Base-by-base conservation (phyloP, 2,329 filamentous ascomycete genomes). In the Claviceps maximensis region DNA sequence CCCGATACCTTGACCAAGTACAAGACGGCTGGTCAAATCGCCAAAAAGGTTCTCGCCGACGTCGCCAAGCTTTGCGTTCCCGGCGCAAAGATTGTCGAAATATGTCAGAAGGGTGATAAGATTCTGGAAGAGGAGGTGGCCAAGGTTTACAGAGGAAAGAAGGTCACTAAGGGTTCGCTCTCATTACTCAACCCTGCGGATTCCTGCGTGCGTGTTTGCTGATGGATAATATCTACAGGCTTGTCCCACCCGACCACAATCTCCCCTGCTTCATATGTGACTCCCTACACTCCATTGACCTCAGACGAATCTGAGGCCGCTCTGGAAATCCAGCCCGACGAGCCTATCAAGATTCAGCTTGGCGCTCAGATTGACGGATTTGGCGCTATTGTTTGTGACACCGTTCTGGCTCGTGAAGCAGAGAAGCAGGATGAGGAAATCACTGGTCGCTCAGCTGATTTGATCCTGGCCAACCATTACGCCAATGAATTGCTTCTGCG, bases 121-220 rank as follows among this genome's bases (percentile, higher is more conserved):
- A 79, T 98, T 57, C 79, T 98, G 59, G 89, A 93, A 59, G 91
- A 95, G 66, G 93, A 97, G 73, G 79, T 95, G 53, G 73, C 80
- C 67, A 97, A 97, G 78, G 91, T 98, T 65, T 98, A 93, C 81
- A 90, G 95, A 70, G 91, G 90, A 72, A 97, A 97, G 80, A 97
- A 96, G 78, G 84, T 96, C 66, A 70, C 75, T 69, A 98, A 98
- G 80, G 93, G 87, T 87, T 65, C 59, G 76, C 73, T 27, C 36
- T 40, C 48, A 41, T 50, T 9, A 47, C 15, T n/a, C 51, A 44
- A 13, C 27, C 13, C 17, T 29, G 23, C 17, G 42, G 25, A 40
- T 19, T 15, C 10, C n/a, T 13, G n/a, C 36, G 23, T 42, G 40
- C 36, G 23, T 44, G 40, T 23, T 50, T 51, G 48, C 50, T 53